Conservation (phyloP, 495 filamentous ascomycete species). For the Extremus antarcticus region DNA sequence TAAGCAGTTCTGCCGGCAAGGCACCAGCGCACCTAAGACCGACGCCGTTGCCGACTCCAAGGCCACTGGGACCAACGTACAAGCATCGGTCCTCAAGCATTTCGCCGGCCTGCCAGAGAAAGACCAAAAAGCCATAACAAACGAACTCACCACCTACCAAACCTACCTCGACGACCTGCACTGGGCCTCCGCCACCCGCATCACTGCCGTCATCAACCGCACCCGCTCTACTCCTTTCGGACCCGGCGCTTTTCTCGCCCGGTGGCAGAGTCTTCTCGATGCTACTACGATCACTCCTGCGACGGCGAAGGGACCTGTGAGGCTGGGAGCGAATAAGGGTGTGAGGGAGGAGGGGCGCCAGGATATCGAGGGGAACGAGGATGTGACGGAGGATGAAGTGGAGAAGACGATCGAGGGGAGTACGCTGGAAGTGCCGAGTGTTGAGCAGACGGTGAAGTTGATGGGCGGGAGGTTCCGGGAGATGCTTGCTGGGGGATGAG, state of each 20-base stretch:
- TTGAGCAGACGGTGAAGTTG: conserved; percentile 14
- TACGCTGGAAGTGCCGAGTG: conserved; percentile 11
- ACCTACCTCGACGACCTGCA: conserved; percentile 42
- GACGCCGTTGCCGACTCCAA: conserved; percentile 8
- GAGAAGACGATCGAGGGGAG: conserved; percentile 6
- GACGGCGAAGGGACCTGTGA: conserved; percentile 31
- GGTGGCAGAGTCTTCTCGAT: conserved; percentile 55
- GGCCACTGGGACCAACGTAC: conserved; percentile 35
- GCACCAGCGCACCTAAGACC: not conserved
- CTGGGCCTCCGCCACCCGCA: conserved; percentile 36
- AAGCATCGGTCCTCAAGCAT: conserved; percentile 34
- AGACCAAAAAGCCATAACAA: conserved; percentile 28
- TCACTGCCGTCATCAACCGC: conserved; percentile 30
- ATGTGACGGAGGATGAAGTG: conserved; percentile 9
- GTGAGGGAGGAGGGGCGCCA: conserved; percentile 39
- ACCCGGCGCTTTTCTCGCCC: conserved; percentile 51
- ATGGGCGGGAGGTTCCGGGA: conserved; percentile 21
- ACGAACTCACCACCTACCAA: conserved; percentile 41
- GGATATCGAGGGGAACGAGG: conserved; percentile 33
- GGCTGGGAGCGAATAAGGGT: conserved; percentile 43
- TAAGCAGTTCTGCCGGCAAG: conserved; percentile 30
- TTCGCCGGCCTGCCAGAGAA: conserved; percentile 34
- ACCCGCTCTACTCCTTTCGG: conserved; percentile 31
- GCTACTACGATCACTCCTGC: conserved; percentile 47
- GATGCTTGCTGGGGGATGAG: conserved; percentile 14